Base-by-base conservation (phyloP, 176 grass and related monocot species). In the Puccinellia tenuiflora region DNA sequence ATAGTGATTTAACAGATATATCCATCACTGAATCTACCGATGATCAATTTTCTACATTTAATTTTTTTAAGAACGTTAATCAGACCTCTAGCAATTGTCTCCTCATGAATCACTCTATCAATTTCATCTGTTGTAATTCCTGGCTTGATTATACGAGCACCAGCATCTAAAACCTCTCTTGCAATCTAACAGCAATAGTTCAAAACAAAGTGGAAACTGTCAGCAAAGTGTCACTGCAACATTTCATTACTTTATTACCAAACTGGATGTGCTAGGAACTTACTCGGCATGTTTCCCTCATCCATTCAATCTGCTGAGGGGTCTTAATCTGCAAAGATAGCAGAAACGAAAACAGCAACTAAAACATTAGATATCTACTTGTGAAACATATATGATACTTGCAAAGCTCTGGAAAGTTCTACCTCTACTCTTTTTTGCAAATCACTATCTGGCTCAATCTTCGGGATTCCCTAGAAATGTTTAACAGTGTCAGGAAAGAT, bases 41-140 rank as follows among this genome's bases (percentile, higher is more conserved):
- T 73, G 75, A 51, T 65, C 18, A 34, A 51, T 48, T 48, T 87
- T 11, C n/a, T 65, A 62, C 25, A 84, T 80, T 14, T 53, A 83
- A 62, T 35, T 29, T 79, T 70, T 79, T 60, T 43, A 69, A 60
- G 34, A 68, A 66, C n/a, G 67, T 43, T 38, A 73, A 85, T 79
- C 86, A 53, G 3, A 96, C 96, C 96, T 79, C 87, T 89, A 83
- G 91, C 85, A 90, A 99, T 90, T 75, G 96, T 96, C 76, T 90
- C 86, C 72, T 99, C 85, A 84, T 99, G 96, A 93, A 96, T 90
- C 29, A 99, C 93, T 85, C 83, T 80, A 94, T 99, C 96, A 88
- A 99, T 99, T 90, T 99, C 91, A 86, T 99, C 96, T 52, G 96
- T 94, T 28, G 96, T 99, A 90, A 99, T 90, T 90, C 96, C 93